A percentile compares a stretch with the other conserved stretches of the same genome.
Evolutionary conservation across 2,329 filamentous ascomycete genomes (phyloP).

Genomic region (Aspergillus sp.): DNA sequence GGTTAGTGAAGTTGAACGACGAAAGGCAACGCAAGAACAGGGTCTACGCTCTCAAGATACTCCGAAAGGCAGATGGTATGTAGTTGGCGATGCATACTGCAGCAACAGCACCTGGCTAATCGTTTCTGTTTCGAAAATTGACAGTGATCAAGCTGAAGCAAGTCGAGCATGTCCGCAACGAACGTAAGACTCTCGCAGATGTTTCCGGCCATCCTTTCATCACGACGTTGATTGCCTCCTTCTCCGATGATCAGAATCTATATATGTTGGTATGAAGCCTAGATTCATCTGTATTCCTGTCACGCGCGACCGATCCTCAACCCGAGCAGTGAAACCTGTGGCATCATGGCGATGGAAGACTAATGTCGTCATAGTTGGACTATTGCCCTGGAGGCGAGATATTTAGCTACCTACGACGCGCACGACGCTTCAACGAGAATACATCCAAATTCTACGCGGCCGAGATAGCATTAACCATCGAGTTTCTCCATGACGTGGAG

Average conservation of each 20-base stretch:
- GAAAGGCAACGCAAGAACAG: conserved; percentile 36
- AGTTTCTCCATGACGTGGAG: conserved; percentile 64
- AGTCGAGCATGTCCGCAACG: conserved; percentile 68
- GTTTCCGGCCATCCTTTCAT: conserved; percentile 68
- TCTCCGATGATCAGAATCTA: conserved; percentile 63
- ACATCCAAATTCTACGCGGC: conserved; percentile 67
- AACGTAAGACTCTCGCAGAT: conserved; percentile 63
- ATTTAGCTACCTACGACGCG: conserved; percentile 64
- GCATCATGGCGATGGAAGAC: conserved; percentile 2
- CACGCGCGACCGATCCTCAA: background rate
- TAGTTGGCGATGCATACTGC: conserved; percentile 5
- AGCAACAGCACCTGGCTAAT: conserved; percentile 13
- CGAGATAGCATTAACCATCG: conserved; percentile 65
- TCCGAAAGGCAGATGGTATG: conserved; percentile 53
- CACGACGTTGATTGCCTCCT: conserved; percentile 64
- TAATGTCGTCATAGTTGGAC: conserved; percentile 53
- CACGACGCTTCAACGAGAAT: conserved; percentile 62
- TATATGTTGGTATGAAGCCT: conserved; percentile 51
- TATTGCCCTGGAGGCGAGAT: conserved; percentile 69
- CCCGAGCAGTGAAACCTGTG: background rate
- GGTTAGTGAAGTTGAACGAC: conserved; percentile 48
- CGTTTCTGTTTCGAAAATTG: conserved; percentile 1
- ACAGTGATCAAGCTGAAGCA: conserved; percentile 63
- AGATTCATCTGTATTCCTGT: background rate
- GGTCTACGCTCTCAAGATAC: conserved; percentile 53